Evolutionary conservation across 257 asterid genomes (phyloP).

Genomic region (Solanum commersonii): DNA sequence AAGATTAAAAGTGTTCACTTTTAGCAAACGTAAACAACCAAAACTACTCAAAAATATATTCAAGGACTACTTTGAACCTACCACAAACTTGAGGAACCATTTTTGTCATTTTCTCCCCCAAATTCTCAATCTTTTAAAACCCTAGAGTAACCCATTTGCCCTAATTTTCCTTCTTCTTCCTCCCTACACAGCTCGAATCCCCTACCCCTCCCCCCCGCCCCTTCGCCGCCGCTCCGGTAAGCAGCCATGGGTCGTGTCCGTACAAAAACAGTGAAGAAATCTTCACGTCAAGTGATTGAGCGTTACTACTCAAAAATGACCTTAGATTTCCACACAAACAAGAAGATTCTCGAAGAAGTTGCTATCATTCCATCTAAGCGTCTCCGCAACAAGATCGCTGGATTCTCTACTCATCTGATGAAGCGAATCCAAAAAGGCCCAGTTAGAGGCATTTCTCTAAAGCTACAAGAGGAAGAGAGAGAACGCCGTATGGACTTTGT

Average conservation of each 20-base stretch:
- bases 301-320: slow-evolving; percentile 58
- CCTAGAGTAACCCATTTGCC: neutral
- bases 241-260: slow-evolving; percentile 61
- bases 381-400: slow-evolving; percentile 72
- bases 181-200: neutral
- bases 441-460: slow-evolving; percentile 60
- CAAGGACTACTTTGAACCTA: neutral
- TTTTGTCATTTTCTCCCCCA: neutral
- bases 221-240: neutral
- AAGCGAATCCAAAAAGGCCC: slow-evolving; percentile 66
- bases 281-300: slow-evolving; percentile 61
- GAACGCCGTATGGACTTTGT: slow-evolving; percentile 79
- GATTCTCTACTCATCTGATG: slow-evolving; percentile 66
- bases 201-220: neutral
- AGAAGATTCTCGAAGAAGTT: slow-evolving; percentile 56
- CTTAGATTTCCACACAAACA: slow-evolving; percentile 59
- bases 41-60: neutral
- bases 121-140: neutral
- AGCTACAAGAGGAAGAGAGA: slow-evolving; percentile 73
- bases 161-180: neutral
- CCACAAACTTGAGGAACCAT: neutral
- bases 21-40: neutral
- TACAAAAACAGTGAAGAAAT: slow-evolving; percentile 69
- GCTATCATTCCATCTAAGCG: slow-evolving; percentile 66
- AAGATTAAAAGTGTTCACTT: neutral